Evolutionary conservation across 129 eudicot species (phyloP), one percentile per base, ranked within the genome.

Genomic region (Flaveria robusta): DNA sequence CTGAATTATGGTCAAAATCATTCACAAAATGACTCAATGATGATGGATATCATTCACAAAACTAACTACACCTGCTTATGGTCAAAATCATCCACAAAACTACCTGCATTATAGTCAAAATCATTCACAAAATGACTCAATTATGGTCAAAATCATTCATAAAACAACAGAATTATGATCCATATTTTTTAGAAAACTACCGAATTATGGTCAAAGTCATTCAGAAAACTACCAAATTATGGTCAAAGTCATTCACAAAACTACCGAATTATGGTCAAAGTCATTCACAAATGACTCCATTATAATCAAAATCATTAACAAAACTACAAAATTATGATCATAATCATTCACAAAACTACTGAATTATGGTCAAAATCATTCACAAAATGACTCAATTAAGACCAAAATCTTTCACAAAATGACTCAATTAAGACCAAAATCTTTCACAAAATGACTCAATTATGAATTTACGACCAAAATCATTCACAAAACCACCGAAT

Each of bases 71-170:
- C n/a, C n/a, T n/a, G n/a, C n/a, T n/a, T n/a, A n/a, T n/a, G 41
- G 26, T 52, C 31, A 14, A 8, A 9, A 60, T 16, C 58, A 3
- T 16, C 1, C 58, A 51, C 45, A 55, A 50, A 76, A 46, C 15
- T 12, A 18, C 18, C 39, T 14, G 3, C 18, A 2, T 18, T 55
- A 45, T 67, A 24, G 23, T 51, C 45, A 26, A 34, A 34, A 5
- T 54, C 27, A 0, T 19, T 7, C 5, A 24, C 39, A 7, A 3
- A 49, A 69, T 22, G 2, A 52, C 59, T 18, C 18, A 24, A 23
- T 39, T 69, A 31, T 58, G 58, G 27, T 41, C 39, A 26, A 29
- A 70, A 37, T 43, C 47, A 14, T 71, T 60, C 12, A 74, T 41
- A 2, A 23, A 8, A 14, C 1, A 4, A n/a, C n/a, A n/a, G n/a